Base-by-base conservation (phyloP, 768 basidiomycete species). In the Tylopilus sp. region DNA sequence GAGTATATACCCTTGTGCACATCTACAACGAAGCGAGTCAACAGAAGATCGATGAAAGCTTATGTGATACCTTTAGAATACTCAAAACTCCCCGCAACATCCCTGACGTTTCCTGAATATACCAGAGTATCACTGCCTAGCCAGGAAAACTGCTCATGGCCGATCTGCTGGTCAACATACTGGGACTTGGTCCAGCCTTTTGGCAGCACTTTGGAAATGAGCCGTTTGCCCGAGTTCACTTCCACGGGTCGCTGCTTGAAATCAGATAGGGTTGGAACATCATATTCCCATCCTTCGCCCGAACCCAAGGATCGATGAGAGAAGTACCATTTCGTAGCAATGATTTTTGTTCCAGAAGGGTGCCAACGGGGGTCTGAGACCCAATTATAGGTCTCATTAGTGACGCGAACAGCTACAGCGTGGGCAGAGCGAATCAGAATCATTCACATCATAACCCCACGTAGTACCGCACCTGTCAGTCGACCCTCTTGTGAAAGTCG, bases 301-400 rank as follows among this genome's bases (percentile, higher is more conserved):
- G 84, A 85, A 31, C 83, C 84, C 28, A 88, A 71, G 44, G 81
- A 83, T 7, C 86, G 79, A 4, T 45, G 56, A 6, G 80, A 81
- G 22, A 81, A 86, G 56, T 86, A 88, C 86, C 86, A 86, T 63
- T 88, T 88, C 11, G 86, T 88, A n/a, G 86, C 84, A 47, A 88
- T 69, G 17, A 88, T 66, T 56, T 75, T 81, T 26, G 66, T 57
- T 1, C 83, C 83, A 10, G 79, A 80, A 4, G 85, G 82, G 59
- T 89, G 84, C 73, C 85, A 88, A 40, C 83, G 79, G 6, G 84
- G 75, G 50, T 87, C 86, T 23, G 80, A 79, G 4, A 88, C 75
- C 77, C 78, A 86, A 61, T 86, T 77, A 57, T 79, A 88, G 0
- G 87, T 88, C 63, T 88, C 86, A 57, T 88, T 88, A 4, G 86